Conservation (phyloP, 2,329 filamentous ascomycete species). For the Neofusicoccum laricinum region DNA sequence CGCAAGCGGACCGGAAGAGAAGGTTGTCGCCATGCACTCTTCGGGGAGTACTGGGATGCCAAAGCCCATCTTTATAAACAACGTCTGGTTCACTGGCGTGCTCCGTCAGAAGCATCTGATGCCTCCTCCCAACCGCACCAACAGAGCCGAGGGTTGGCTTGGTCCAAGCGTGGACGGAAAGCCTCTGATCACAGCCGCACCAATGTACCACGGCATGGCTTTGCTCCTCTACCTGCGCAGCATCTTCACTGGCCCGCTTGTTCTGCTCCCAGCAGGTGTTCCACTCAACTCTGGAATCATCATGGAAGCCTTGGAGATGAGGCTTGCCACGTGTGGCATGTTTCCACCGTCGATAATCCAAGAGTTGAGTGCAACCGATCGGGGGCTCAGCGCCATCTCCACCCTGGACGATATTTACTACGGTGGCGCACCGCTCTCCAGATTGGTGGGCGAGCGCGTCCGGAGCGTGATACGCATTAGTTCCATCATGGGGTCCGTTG, state of each 20-base stretch:
- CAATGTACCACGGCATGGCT: slow-evolving; percentile 21
- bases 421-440: slow-evolving; percentile 20
- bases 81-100: slow-evolving; percentile 18
- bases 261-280: slow-evolving; percentile 5
- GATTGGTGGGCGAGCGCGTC: slow-evolving; percentile 20
- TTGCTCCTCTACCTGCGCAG: slow-evolving; percentile 18
- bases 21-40: slow-evolving; percentile 30
- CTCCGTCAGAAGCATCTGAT: slow-evolving; percentile 21
- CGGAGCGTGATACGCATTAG: slow-evolving; percentile 22
- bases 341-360: slow-evolving; percentile 26
- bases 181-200: background rate
- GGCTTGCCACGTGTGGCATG: slow-evolving; percentile 13
- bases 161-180: background rate
- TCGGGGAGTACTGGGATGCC: slow-evolving; percentile 36
- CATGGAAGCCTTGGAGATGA: too few species aligned
- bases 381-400: slow-evolving; percentile 23
- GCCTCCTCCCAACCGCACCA: slow-evolving; percentile 15
- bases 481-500: slow-evolving; percentile 25
- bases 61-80: slow-evolving; percentile 27
- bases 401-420: slow-evolving; percentile 23
- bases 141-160: slow-evolving; percentile 7
- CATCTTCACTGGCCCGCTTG: slow-evolving; percentile 17
- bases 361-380: slow-evolving; percentile 25
- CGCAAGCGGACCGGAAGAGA: slow-evolving; percentile 18
- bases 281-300: slow-evolving; percentile 13